Evolutionary conservation across 305 asterid species (phyloP), one percentile per base, ranked within the genome.

Genomic region (Fraxinus sp.): DNA sequence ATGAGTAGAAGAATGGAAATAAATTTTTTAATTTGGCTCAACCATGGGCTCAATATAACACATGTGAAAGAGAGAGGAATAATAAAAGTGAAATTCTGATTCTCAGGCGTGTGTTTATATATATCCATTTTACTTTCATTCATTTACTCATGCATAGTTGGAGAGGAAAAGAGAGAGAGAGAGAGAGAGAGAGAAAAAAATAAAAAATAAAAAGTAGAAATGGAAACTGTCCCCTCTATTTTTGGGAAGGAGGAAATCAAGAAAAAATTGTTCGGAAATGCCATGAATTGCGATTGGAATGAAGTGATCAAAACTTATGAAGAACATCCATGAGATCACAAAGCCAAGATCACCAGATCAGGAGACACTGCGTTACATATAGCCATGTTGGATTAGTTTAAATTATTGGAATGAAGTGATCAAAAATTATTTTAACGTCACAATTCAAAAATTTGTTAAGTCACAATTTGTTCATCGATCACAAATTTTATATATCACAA

Each of bases 261-360:
- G 62, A 73, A 80, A 41, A 16, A 3, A 0, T 83, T 86, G 2
- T 84, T 81, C 55, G 9, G 2, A 2, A 9, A 70, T 18, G 87
- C 86, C 41, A 79, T 82, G 79, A 20, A 80, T 9, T 8, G 84
- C 79, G 36, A 10, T 0, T 75, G 78, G 78, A 11, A 20, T 7
- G 18, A 75, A 36, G 78, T 75, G 28, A 39, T 75, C 32, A 5
- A 8, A 39, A 37, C 18, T 18, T 75, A 75, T 26, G 33, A n/a
- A 24, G n/a, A 20, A 9, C 5, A 8, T 9, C 59, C 33, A 39
- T 0, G 81, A 36, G 11, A 22, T 4, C 82, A 18, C 18, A 11
- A 4, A 36, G 44, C 22, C 62, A 64, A 6, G 13, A 37, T 68
- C 33, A 37, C 82, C 66, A 74, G 32, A 74, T 37, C 78, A 36